Conservation (phyloP, 2,329 filamentous ascomycete species). For the Zymoseptoria brevis region DNA sequence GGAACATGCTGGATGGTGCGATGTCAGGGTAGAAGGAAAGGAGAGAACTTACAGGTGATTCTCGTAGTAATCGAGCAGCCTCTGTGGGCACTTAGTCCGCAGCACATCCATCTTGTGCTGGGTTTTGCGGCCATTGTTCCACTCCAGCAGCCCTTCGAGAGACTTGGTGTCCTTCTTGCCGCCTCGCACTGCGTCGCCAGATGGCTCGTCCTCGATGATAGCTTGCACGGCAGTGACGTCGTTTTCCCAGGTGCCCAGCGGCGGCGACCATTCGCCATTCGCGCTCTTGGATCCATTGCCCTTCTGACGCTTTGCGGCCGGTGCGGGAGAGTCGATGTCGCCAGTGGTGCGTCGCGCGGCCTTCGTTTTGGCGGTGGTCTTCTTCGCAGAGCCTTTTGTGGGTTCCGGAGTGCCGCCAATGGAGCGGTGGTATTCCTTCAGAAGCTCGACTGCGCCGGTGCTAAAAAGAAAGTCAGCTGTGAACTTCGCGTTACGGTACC, state of each 20-base stretch:
- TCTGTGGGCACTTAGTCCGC: constrained; percentile 71
- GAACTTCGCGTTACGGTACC: not conserved
- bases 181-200: constrained; percentile 11
- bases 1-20: not conserved
- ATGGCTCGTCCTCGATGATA: constrained; percentile 51
- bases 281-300: constrained; percentile 28
- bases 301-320: constrained; percentile 18
- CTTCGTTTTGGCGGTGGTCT: constrained; percentile 12
- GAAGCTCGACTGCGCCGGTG: constrained; percentile 42
- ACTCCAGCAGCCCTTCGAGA: constrained; percentile 62
- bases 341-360: constrained; percentile 16
- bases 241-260: constrained; percentile 69
- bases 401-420: constrained; percentile 53
- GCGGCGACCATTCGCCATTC: constrained; percentile 51
- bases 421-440: constrained; percentile 55
- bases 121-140: constrained; percentile 66
- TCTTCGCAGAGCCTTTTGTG: constrained; percentile 29
- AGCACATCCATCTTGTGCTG: constrained; percentile 61
- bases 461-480: constrained; percentile 6
- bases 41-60: constrained; percentile 31
- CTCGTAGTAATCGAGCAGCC: constrained; percentile 37
- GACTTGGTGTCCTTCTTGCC: constrained; percentile 35
- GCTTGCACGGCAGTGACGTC: constrained; percentile 63
- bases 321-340: constrained; percentile 23
- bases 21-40: not conserved